These are phyloP conservation scores for Taiozyma onychis DNA, from an alignment of 1,139 yeast genomes.

Conservation along the genomic window DNA sequence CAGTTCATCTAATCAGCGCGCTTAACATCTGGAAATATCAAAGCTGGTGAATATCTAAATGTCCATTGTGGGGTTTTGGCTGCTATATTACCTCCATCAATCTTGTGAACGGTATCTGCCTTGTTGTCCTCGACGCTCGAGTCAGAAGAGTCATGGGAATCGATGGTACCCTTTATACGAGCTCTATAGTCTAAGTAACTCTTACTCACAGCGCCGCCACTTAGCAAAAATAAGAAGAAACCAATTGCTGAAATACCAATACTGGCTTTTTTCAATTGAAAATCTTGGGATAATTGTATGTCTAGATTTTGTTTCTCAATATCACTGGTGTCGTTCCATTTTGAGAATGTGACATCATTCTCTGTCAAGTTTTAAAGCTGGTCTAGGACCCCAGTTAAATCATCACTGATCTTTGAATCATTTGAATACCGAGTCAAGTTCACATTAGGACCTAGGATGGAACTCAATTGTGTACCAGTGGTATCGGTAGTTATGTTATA, in stretches of 20 bases:
- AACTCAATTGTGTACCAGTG: background rate
- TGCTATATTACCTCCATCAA: background rate
- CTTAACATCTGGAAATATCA: background rate
- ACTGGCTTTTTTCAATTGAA: conserved; percentile 8
- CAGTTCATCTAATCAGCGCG: background rate
- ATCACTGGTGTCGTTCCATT: conserved; percentile 5
- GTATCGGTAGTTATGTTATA: conserved; percentile 6
- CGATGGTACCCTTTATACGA: background rate
- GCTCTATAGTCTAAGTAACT: background rate
- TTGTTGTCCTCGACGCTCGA: background rate
- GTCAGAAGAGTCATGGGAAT: background rate
- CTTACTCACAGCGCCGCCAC: conserved; percentile 5
- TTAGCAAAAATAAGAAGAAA: conserved; percentile 4
- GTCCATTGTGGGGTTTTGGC: background rate
- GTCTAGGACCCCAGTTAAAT: background rate
- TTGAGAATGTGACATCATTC: conserved; percentile 1
- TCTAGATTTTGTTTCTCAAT: conserved; percentile 5
- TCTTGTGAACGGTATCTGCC: background rate
- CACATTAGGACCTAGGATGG: conserved; percentile 1
- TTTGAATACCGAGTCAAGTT: background rate
- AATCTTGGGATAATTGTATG: conserved; percentile 8
- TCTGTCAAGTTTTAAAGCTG: conserved; percentile 6
- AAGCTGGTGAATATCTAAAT: background rate
- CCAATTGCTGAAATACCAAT: conserved; percentile 5
- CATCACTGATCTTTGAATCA: background rate